Evolutionary conservation across 1,284 basidiomycete genomes (phyloP).

Genomic region (Austropuccinia psidii): DNA sequence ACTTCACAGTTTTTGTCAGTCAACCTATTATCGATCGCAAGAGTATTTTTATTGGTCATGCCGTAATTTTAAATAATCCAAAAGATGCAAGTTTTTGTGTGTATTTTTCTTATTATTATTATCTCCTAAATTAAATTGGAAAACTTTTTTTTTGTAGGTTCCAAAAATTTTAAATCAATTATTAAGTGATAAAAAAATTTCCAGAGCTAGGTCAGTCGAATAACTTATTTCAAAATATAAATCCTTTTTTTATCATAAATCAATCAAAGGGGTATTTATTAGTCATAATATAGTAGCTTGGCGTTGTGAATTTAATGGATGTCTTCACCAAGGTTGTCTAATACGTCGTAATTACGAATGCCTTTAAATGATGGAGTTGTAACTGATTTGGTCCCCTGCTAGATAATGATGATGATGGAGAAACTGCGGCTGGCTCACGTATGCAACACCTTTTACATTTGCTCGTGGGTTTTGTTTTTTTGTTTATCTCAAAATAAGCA

Average conservation of each 20-base stretch:
- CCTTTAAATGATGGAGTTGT: neutral
- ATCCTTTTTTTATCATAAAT: neutral
- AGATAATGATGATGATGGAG: slow-evolving; percentile 92
- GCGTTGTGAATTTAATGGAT: slow-evolving; percentile 50
- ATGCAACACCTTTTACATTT: slow-evolving; percentile 81
- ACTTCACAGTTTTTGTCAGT: slow-evolving; percentile 59
- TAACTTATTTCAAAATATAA: neutral
- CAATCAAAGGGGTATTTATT: neutral
- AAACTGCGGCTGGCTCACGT: slow-evolving; percentile 77
- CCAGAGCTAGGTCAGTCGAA: slow-evolving; percentile 9
- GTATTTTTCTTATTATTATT: neutral
- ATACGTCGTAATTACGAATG: neutral
- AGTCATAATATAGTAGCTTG: slow-evolving; percentile 37
- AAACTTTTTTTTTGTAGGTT: neutral
- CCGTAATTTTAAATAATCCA: slow-evolving; percentile 67
- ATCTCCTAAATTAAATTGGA: neutral
- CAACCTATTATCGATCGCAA: slow-evolving; percentile 74
- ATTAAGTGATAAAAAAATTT: slow-evolving; percentile 29
- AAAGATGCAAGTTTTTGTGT: slow-evolving; percentile 55
- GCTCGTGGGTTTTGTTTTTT: slow-evolving; percentile 56
- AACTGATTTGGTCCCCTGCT: neutral
- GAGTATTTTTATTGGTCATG: slow-evolving; percentile 72
- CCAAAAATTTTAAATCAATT: slow-evolving; percentile 6
- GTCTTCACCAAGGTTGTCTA: slow-evolving; percentile 63
- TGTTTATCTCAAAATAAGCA: slow-evolving; percentile 45